Base-by-base conservation (phyloP, 306 rosid species). In the Cicer cuneatum region DNA sequence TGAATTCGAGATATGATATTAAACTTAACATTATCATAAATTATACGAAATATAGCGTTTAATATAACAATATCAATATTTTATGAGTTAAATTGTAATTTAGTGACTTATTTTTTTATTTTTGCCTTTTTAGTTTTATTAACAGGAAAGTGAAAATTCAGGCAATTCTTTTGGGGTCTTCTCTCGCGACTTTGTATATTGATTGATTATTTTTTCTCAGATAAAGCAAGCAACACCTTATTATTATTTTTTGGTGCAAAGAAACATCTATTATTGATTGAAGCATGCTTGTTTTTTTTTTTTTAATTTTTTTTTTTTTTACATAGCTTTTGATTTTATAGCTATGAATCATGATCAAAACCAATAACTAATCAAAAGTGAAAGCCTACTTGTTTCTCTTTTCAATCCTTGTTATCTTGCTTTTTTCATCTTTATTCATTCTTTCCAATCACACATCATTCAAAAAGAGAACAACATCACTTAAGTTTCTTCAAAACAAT, bases 401-500 rank as follows among this genome's bases (percentile, higher is more conserved):
- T 58, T 56, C 61, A 56, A 19, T 58, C 42, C 16, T 74, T 75
- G 9, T 62, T 64, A 19, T 40, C 33, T 14, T 43, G 19, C 11
- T 75, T 57, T 57, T 21, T 38, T 43, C 52, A 41, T 80, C 46
- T 51, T 76, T 58, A 61, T 43, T 76, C 67, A 64, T 72, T 58
- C 59, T 64, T 70, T 62, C 48, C 1, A 21, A 79, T 75, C 79
- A 75, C 79, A 75, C 69, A 65, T 79, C 75, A 38, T 29, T 64
- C 33, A 48, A 38, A 62, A 58, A 78, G 6, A 65, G 49, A 53
- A 46, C 7, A 41, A 52, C 37, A 78, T 15, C 56, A 65, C 70
- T 76, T 46, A 52, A 52, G 73, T 62, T 76, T 63, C 74, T 74
- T 67, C 57, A 48, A 21, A 21, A 16, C 63, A 71, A 79, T 61